phyloP scores from a whole-genome alignment of 2,329 filamentous ascomycete species.

The Celoporthe dispersa region DNA sequence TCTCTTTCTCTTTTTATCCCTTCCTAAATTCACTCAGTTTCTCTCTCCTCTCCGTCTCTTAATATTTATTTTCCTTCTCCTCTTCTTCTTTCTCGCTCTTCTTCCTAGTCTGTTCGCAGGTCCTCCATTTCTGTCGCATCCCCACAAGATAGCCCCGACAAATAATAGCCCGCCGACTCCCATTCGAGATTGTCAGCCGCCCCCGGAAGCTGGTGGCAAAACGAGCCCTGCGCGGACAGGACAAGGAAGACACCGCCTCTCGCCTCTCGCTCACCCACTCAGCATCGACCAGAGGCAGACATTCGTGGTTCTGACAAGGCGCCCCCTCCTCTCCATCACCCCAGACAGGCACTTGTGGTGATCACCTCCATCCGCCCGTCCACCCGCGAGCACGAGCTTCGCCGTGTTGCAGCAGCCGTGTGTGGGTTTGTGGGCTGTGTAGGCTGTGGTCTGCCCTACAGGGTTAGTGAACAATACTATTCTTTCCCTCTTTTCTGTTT shows the following conservation, averaged over 20 bases:
- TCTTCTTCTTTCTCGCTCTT: too few relatives aligned
- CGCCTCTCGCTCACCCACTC: background rate
- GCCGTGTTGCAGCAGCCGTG: too few relatives aligned
- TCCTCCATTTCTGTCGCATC: background rate
- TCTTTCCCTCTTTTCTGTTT: constrained; percentile 10
- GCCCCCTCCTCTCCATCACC: background rate
- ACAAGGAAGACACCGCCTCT: too few relatives aligned
- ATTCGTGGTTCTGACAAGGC: background rate
- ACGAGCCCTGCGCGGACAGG: background rate
- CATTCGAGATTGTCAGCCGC: background rate
- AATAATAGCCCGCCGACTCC: background rate
- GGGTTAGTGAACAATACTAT: constrained; percentile 23
- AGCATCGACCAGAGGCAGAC: background rate
- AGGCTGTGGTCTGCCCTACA: background rate
- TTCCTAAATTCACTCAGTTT: constrained; percentile 1
- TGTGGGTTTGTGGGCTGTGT: background rate
- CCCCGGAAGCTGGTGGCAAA: constrained; percentile 1
- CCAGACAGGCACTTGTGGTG: background rate
- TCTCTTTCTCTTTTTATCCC: background rate
- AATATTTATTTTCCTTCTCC: background rate
- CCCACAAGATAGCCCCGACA: background rate
- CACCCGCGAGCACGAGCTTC: too few relatives aligned
- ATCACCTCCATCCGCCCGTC: background rate
- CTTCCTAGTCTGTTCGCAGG: background rate
- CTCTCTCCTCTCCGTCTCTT: background rate